Evolutionary conservation across 805 yeast genomes (phyloP).

Genomic region (Candida khao-thaluensis): DNA sequence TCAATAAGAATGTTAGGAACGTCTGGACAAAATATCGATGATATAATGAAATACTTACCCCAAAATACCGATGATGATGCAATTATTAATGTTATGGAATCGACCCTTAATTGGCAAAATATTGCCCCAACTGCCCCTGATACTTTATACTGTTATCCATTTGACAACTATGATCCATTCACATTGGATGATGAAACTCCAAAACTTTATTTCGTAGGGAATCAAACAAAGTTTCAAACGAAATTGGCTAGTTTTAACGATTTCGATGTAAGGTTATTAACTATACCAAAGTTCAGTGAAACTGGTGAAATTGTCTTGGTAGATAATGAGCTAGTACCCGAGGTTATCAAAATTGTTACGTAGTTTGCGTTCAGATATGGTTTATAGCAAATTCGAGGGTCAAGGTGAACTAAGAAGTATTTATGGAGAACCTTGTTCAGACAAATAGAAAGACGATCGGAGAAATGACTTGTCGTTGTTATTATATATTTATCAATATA

Average conservation of each 20-base stretch:
- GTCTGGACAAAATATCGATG: constrained; percentile 82
- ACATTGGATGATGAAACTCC: constrained; percentile 69
- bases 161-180: constrained; percentile 74
- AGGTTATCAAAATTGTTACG: constrained; percentile 39
- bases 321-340: constrained; percentile 39
- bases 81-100: constrained; percentile 45
- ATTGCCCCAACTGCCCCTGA: constrained; percentile 95
- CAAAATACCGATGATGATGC: constrained; percentile 42
- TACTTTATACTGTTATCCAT: constrained; percentile 89
- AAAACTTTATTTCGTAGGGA: constrained; percentile 83
- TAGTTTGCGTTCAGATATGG: background rate
- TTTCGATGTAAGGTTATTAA: constrained; percentile 48
- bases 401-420: no score
- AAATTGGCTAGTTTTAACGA: constrained; percentile 24
- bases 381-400: no score
- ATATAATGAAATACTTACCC: constrained; percentile 63
- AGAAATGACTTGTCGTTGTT: no score
- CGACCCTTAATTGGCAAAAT: constrained; percentile 79
- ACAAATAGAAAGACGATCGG: no score
- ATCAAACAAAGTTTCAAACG: constrained; percentile 64
- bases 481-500: no score
- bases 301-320: constrained; percentile 51
- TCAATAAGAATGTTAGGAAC: constrained; percentile 64
- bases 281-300: constrained; percentile 67
- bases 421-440: no score